Percentiles rank a stretch among this genome's conserved stretches.
These are phyloP conservation scores for Chlorella ohadii DNA, from an alignment of 139 green algal genomes.

Conservation along the genomic window DNA sequence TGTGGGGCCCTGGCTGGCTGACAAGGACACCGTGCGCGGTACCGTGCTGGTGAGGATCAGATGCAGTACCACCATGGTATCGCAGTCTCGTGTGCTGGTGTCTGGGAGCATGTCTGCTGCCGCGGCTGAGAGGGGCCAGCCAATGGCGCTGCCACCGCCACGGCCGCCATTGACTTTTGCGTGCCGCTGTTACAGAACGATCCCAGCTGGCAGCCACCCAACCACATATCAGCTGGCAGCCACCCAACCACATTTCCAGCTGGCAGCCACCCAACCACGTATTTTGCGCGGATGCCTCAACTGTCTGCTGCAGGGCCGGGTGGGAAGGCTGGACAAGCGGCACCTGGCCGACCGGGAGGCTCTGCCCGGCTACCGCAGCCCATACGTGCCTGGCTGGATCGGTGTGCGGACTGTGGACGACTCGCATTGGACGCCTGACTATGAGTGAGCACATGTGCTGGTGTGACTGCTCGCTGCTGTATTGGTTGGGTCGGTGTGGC, in stretches of 20 bases:
- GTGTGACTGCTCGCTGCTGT: no score
- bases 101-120: no score
- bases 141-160: no score
- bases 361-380: background rate
- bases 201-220: no score
- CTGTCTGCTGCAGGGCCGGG: background rate
- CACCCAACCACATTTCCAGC: no score
- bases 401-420: background rate
- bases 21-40: background rate
- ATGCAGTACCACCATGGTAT: no score
- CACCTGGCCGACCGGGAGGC: conserved; percentile 1
- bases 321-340: background rate
- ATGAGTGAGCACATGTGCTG: conserved; percentile 16
- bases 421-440: background rate
- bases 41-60: conserved; percentile 1
- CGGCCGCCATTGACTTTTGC: background rate
- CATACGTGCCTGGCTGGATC: conserved; percentile 15
- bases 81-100: no score
- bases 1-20: conserved; percentile 2
- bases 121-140: no score
- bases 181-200: background rate
- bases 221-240: no score
- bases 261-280: no score
- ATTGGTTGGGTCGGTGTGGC: no score
- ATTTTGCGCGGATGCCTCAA: no score